Evolutionary conservation across 2,329 filamentous ascomycete genomes (phyloP).

Genomic region (Neopestalotiopsis sp.): DNA sequence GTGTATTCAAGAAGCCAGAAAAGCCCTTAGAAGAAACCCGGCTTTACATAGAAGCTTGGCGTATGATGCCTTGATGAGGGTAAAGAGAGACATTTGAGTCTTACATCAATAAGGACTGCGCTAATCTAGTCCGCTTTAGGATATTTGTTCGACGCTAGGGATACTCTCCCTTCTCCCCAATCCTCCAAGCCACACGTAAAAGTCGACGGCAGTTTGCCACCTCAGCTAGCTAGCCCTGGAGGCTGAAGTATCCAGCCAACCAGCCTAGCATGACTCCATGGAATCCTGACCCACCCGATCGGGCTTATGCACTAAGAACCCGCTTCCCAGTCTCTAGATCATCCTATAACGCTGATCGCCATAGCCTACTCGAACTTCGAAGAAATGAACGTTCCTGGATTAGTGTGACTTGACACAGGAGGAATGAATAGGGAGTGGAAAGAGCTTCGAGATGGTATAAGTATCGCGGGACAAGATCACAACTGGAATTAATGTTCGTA

Average conservation of each 20-base stretch:
- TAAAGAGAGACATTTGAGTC: too few species aligned
- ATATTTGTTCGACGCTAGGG: background rate
- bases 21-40: too few species aligned
- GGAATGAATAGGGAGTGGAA: background rate
- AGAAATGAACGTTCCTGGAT: background rate
- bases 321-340: background rate
- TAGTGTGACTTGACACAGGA: background rate
- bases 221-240: background rate
- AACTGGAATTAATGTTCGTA: background rate
- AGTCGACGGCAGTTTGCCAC: background rate
- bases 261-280: background rate
- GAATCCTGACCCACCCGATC: background rate
- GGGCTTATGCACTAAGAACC: background rate
- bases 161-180: background rate
- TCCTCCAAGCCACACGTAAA: background rate
- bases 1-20: too few species aligned
- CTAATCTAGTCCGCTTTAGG: background rate
- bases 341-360: background rate
- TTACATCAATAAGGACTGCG: slow-evolving; percentile 7
- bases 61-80: too few species aligned
- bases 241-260: background rate
- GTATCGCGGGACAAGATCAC: background rate
- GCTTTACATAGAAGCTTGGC: too few species aligned
- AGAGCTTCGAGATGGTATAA: background rate
- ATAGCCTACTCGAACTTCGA: background rate